phyloP scores from a whole-genome alignment of 2,329 filamentous ascomycete genomes.

The Fusarium pseudograminearum region DNA sequence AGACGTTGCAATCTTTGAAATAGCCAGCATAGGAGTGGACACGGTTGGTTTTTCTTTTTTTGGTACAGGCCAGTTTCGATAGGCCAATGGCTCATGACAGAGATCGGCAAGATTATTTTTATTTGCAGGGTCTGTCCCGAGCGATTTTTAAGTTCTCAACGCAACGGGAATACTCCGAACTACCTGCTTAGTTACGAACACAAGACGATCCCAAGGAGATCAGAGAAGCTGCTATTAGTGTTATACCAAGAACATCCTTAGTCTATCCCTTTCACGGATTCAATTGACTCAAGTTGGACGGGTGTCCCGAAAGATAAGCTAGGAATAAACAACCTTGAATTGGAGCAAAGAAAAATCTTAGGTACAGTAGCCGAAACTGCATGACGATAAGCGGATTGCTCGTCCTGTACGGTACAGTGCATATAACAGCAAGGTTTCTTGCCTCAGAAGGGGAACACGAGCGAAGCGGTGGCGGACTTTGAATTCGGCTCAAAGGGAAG shows the following conservation, averaged over 20 bases:
- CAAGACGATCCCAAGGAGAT: neutral
- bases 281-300: slow-evolving; percentile 35
- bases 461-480: slow-evolving; percentile 46
- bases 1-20: slow-evolving; percentile 34
- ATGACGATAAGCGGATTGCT: slow-evolving; percentile 24
- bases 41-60: slow-evolving; percentile 12
- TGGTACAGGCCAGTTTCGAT: slow-evolving; percentile 31
- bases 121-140: slow-evolving; percentile 34
- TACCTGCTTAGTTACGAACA: neutral
- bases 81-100: slow-evolving; percentile 41
- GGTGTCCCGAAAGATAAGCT: slow-evolving; percentile 42
- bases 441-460: slow-evolving; percentile 32
- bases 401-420: slow-evolving; percentile 40
- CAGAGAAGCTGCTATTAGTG: slow-evolving; percentile 3
- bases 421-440: slow-evolving; percentile 2
- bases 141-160: slow-evolving; percentile 34
- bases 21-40: slow-evolving; percentile 33
- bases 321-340: slow-evolving; percentile 22
- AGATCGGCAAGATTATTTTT: slow-evolving; percentile 38
- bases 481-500: slow-evolving; percentile 46
- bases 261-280: slow-evolving; percentile 1
- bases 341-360: slow-evolving; percentile 22
- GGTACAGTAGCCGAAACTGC: slow-evolving; percentile 27
- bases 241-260: slow-evolving; percentile 3
- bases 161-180: slow-evolving; percentile 2